Evolutionary conservation across 495 filamentous ascomycete species (phyloP), one percentile per base, ranked within the genome.

Genomic region (Neurospora discreta): DNA sequence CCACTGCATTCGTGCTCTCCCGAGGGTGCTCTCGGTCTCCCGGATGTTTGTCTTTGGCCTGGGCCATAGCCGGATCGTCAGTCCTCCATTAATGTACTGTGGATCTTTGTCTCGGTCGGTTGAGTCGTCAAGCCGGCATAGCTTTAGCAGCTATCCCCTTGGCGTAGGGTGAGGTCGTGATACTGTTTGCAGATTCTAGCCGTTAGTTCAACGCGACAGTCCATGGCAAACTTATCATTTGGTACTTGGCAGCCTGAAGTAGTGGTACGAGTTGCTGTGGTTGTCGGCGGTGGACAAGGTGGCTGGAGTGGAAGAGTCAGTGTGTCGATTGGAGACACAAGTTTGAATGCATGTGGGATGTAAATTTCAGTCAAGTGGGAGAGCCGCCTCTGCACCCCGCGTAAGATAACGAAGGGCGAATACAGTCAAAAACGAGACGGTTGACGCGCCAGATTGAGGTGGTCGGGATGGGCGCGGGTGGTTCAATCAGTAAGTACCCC

Each of bases 191-290:
- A 15, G 10, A 26, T 9, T 16, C 9, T 6, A 15, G 3, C 44
- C 26, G 5, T 52, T 13, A 52, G 20, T 26, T 26, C 3, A 52
- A 26, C 13, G 10, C 20, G 20, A 15, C 20, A 10, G n/a, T 4
- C 1, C n/a, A 46, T 13, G 1, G 9, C 8, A 23, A 23, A 20
- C n/a, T 0, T 11, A 3, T 0, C 8, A 1, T 10, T 3, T 23
- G 43, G 20, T 46, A 46, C 43, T 20, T 11, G 5, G 9, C n/a
- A 46, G 2, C 9, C 1, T 10, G n/a, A 46, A 46, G 8, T 3
- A 3, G 1, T 23, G n/a, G 5, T 23, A 1, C 3, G 3, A 0
- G 3, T 23, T 23, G 8, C 4, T 11, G 43, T 23, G 3, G 9
- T 10, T 46, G n/a, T 46, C 43, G n/a, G 43, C 3, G n/a, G 23